Evolutionary conservation across 805 yeast species (phyloP).

Genomic region (Saccharomycopsis malanga): DNA sequence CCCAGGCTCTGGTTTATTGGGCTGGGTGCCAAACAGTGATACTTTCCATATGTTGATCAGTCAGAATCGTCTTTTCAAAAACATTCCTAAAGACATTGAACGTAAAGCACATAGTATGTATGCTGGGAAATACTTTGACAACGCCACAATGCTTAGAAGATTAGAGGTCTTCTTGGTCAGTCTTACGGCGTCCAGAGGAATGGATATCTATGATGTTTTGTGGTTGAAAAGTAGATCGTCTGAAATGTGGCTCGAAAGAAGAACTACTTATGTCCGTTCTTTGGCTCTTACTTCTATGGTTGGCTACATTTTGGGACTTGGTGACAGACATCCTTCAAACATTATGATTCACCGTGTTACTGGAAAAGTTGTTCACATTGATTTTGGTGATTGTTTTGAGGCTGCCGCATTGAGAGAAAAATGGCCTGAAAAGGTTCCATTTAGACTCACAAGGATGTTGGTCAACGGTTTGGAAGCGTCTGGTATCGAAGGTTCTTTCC

Average conservation of each 20-base stretch:
- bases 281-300: constrained; percentile 99
- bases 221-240: constrained; percentile 96
- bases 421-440: constrained; percentile 97
- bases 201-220: constrained; percentile 87
- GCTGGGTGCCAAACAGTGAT: constrained; percentile 97
- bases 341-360: constrained; percentile 90
- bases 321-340: constrained; percentile 97
- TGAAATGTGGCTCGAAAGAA: constrained; percentile 95
- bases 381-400: constrained; percentile 98
- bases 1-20: constrained; percentile 92
- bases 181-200: constrained; percentile 90
- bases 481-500: constrained; percentile 95
- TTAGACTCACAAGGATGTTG: constrained; percentile 92
- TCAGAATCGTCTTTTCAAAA: constrained; percentile 76
- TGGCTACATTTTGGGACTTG: constrained; percentile 92
- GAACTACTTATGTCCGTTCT: constrained; percentile 93
- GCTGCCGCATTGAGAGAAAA: constrained; percentile 95
- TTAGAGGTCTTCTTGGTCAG: constrained; percentile 97
- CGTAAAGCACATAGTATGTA: constrained; percentile 7
- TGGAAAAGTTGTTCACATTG: constrained; percentile 95
- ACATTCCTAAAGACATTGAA: constrained; percentile 17
- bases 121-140: constrained; percentile 58
- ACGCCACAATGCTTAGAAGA: constrained; percentile 78
- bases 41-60: constrained; percentile 90
- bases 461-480: constrained; percentile 98